These are phyloP conservation scores for Styphnolobium japonicum DNA, from an alignment of 306 rosid genomes.

Conservation along the genomic window DNA sequence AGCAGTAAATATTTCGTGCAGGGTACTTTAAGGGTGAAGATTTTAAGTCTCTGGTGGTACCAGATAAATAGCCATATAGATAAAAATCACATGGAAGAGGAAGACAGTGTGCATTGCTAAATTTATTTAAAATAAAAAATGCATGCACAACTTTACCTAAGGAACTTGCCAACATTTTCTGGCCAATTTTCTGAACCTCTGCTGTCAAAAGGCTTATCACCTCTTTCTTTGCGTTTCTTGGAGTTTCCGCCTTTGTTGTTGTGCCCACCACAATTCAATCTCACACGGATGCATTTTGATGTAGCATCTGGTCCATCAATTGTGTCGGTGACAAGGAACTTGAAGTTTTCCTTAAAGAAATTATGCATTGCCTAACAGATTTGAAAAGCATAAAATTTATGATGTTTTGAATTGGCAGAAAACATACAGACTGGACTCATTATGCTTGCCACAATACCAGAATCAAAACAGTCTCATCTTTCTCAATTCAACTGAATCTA, in stretches of 20 bases:
- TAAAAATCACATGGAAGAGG: constrained; percentile 17
- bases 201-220: constrained; percentile 82
- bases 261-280: constrained; percentile 58
- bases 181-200: constrained; percentile 92
- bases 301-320: constrained; percentile 89
- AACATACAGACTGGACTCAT: constrained; percentile 5
- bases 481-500: not conserved
- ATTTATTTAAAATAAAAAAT: constrained; percentile 25
- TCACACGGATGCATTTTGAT: constrained; percentile 90
- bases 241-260: constrained; percentile 55
- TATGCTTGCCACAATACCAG: constrained; percentile 11
- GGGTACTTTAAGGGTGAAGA: not conserved
- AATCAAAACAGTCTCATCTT: not conserved
- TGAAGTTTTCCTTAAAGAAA: constrained; percentile 82
- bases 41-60: not conserved
- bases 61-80: not conserved
- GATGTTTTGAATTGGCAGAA: not conserved
- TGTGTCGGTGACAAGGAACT: constrained; percentile 83
- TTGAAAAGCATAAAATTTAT: constrained; percentile 5
- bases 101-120: constrained; percentile 13
- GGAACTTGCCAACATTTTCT: constrained; percentile 70
- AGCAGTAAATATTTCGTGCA: not conserved
- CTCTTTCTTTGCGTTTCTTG: constrained; percentile 82
- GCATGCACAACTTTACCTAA: constrained; percentile 46
- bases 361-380: constrained; percentile 75